Conservation (phyloP, 805 yeast species). For the Sugiyamaella floridensis region DNA sequence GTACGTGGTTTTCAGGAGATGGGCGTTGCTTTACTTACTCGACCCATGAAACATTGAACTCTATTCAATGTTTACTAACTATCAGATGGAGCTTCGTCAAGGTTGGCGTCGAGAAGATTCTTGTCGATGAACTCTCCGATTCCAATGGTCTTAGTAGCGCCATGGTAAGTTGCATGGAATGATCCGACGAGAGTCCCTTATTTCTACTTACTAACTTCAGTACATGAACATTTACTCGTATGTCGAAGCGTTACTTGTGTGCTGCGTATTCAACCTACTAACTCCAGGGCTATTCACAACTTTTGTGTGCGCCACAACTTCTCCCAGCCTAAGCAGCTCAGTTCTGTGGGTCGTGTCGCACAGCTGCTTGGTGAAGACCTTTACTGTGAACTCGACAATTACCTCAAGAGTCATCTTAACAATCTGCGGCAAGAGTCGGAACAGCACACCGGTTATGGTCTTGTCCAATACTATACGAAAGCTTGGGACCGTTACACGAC, state of each 20-base stretch:
- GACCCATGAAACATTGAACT: no score
- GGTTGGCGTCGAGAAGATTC: conserved; percentile 34
- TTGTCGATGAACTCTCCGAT: conserved; percentile 31
- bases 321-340: conserved; percentile 1
- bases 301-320: conserved; percentile 53
- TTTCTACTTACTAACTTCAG: conserved; percentile 3
- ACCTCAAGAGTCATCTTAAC: conserved; percentile 48
- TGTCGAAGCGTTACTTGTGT: conserved; percentile 20
- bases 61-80: no score
- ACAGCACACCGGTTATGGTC: conserved; percentile 53
- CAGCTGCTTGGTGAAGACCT: conserved; percentile 84
- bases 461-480: conserved; percentile 74
- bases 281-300: conserved; percentile 83
- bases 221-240: conserved; percentile 32
- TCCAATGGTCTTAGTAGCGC: conserved; percentile 30
- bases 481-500: conserved; percentile 85
- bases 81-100: conserved; percentile 35
- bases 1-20: conserved; percentile 8
- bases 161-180: conserved; percentile 19
- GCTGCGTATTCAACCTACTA: not conserved
- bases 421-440: conserved; percentile 21
- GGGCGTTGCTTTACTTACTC: not conserved
- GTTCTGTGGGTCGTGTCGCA: conserved; percentile 22
- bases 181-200: not conserved
- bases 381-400: conserved; percentile 61